Evolutionary conservation across 2,329 filamentous ascomycete species (phyloP), one percentile per base, ranked within the genome.

Genomic region (Fusarium avenaceum): DNA sequence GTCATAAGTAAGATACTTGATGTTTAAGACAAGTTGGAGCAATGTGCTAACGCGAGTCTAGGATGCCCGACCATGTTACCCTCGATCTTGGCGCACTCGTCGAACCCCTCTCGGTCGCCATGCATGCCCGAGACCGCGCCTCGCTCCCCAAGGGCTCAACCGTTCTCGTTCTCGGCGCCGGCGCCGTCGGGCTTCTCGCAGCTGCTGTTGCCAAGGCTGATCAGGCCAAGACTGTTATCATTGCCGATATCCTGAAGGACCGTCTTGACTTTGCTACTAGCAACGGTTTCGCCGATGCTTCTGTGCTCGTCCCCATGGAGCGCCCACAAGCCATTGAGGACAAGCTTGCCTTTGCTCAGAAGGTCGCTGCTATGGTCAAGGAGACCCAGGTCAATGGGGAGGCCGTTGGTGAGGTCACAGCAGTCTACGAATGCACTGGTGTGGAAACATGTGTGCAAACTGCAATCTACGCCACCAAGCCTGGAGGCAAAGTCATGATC

Each of bases 391-490:
- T 80, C 3, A 72, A 74, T 1, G 81, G 80, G 10, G 75, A 80
- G 67, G 82, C 85, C 14, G 83, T 92, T 62, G 87, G 82, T 0
- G 89, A 92, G 74, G 85, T 92, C 0, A 85, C 88, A 50, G 86
- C 87, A 2, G 90, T 91, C 4, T 93, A 91, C 73, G 92, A 94
- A 79, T 94, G 91, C 75, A 94, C 92, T 0, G 92, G 92, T 10
- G 91, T 93, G 22, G 91, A 92, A 75, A 87, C 88, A 0, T 94
- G 91, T 72, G 83, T 93, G 71, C 92, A 94, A 76, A 87, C 88
- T 7, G 86, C 89, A 6, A 93, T 94, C 56, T 94, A 92, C 72
- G 78, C 84, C 3, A 89, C 89, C 15, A 84, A 85, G 64, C 87
- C 90, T 0, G 91, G 91, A 40, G 91, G 91, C 55, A 89, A 86